Percentiles rank a stretch among this genome's conserved stretches.
Conservation (phyloP, 2,329 filamentous ascomycete species). For the Ilyonectria mors-panacis region DNA sequence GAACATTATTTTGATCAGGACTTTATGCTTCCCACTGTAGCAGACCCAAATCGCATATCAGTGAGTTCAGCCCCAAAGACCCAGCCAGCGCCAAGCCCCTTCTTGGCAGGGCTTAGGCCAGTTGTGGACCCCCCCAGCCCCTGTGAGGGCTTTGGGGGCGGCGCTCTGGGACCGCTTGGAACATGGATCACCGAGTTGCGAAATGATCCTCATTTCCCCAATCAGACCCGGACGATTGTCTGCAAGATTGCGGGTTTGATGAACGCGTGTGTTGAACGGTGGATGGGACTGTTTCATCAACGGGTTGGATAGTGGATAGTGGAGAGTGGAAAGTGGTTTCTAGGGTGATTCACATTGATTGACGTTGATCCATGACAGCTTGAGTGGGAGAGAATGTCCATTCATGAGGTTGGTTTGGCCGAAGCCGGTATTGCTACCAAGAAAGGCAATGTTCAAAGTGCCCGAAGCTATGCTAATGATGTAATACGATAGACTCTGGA, state of each 20-base stretch:
- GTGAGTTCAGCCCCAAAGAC: neutral
- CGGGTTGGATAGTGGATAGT: neutral
- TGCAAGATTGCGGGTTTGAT: neutral
- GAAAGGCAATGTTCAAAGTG: slow-evolving; percentile 19
- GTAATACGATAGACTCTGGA: slow-evolving; percentile 11
- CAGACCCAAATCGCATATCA: neutral
- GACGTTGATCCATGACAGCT: neutral
- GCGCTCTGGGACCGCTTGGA: slow-evolving; percentile 1
- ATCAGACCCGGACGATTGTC: slow-evolving; percentile 13
- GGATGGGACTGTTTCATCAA: slow-evolving; percentile 15
- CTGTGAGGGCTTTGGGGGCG: neutral
- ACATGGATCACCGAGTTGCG: slow-evolving; percentile 20
- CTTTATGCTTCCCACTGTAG: too few relatives aligned
- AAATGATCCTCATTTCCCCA: slow-evolving; percentile 38
- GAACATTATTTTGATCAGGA: too few relatives aligned
- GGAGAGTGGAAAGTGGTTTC: slow-evolving; percentile 1
- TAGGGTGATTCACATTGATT: slow-evolving; percentile 3
- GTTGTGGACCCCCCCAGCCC: neutral
- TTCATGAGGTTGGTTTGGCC: slow-evolving; percentile 15
- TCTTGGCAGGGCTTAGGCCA: neutral
- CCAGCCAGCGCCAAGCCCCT: neutral
- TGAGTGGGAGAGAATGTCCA: neutral
- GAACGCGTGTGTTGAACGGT: slow-evolving; percentile 15
- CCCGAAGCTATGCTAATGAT: slow-evolving; percentile 10
- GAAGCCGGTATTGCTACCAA: slow-evolving; percentile 21